Evolutionary conservation across 768 basidiomycete species (phyloP).

Genomic region (Amanita rubescens): DNA sequence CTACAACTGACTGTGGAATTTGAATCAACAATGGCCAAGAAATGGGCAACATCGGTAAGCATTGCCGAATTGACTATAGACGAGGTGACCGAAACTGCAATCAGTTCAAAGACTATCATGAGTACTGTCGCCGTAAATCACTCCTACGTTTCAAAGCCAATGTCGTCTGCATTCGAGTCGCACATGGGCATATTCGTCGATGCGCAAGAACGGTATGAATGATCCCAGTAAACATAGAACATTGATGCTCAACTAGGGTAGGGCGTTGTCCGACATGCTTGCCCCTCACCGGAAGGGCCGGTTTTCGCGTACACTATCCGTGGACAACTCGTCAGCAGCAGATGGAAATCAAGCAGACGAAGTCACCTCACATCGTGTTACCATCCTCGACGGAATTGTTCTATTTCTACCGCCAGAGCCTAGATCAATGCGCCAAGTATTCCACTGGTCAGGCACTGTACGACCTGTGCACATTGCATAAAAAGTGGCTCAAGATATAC

Average conservation of each 20-base stretch:
- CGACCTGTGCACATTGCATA: constrained; percentile 75
- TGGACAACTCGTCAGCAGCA: constrained; percentile 46
- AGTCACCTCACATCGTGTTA: constrained; percentile 59
- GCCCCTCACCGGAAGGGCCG: constrained; percentile 61
- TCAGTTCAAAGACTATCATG: constrained; percentile 63
- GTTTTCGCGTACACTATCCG: constrained; percentile 36
- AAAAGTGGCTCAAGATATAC: constrained; percentile 92
- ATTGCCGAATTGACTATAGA: background rate
- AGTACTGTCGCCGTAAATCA: constrained; percentile 41
- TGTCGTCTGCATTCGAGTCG: constrained; percentile 87
- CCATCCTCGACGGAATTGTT: constrained; percentile 95
- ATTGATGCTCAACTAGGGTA: constrained; percentile 20
- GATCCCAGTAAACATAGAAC: background rate
- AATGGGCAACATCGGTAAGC: constrained; percentile 70
- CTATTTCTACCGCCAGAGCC: constrained; percentile 92
- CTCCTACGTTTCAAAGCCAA: constrained; percentile 52
- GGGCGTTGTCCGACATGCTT: constrained; percentile 87
- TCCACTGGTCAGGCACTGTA: constrained; percentile 80
- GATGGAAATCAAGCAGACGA: constrained; percentile 35
- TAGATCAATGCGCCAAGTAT: constrained; percentile 90
- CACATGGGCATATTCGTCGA: constrained; percentile 93
- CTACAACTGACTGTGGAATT: constrained; percentile 86
- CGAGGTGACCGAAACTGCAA: background rate
- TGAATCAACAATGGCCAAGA: constrained; percentile 71
- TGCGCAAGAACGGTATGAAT: constrained; percentile 83